phyloP scores from a whole-genome alignment of 106 monocot genomes.

The Narthecium ossifragum region DNA sequence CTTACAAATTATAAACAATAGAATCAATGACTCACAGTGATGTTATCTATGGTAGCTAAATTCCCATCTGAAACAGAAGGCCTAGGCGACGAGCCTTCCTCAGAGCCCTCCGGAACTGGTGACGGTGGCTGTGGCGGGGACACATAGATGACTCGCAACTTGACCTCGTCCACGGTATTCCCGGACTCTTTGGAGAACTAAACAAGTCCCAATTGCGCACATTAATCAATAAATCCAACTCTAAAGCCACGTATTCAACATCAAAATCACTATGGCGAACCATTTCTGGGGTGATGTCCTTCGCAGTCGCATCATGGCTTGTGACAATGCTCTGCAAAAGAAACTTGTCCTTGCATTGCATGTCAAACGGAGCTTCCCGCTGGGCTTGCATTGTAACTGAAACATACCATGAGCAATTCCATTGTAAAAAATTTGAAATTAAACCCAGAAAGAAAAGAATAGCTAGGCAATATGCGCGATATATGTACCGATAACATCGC shows the following conservation, averaged over 20 bases:
- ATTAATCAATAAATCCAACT: not conserved
- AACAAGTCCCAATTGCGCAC: not conserved
- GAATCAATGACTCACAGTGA: conserved; percentile 22
- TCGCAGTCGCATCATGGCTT: conserved; percentile 13
- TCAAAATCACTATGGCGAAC: conserved; percentile 10
- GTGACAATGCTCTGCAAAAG: conserved; percentile 65
- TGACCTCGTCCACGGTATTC: conserved; percentile 52
- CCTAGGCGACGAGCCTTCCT: conserved; percentile 61
- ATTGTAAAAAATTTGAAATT: not conserved
- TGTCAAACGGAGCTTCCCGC: conserved; percentile 60
- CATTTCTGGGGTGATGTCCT: conserved; percentile 73
- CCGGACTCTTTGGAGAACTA: conserved; percentile 66
- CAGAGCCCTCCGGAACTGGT: conserved; percentile 54
- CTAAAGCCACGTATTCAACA: not conserved
- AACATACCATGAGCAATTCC: not conserved
- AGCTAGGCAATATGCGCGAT: not conserved
- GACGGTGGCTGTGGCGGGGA: conserved; percentile 66
- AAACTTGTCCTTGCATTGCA: conserved; percentile 91
- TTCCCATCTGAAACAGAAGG: conserved; percentile 49
- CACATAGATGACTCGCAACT: conserved; percentile 57
- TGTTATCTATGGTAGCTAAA: conserved; percentile 21
- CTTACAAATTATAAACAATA: not conserved
- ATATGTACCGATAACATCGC: conserved; percentile 51
- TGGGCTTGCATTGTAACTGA: conserved; percentile 97
- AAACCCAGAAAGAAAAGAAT: not conserved